phyloP scores from a whole-genome alignment of 305 asterid genomes.

The Solanum hybrid region DNA sequence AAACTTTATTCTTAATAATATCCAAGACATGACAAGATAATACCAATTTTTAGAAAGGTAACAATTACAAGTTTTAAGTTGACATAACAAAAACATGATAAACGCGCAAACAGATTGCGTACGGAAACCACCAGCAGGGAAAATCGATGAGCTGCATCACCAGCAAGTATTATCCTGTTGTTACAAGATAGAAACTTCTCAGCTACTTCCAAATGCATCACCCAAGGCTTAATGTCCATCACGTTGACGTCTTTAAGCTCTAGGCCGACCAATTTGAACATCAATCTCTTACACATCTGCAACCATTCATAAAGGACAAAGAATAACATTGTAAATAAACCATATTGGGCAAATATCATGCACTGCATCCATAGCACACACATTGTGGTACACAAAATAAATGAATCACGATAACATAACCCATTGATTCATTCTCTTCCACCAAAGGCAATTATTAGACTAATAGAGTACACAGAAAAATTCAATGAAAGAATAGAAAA shows the following conservation, averaged over 20 bases:
- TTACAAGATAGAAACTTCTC: conserved; percentile 49
- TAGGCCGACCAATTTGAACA: conserved; percentile 64
- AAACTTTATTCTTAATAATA: background rate
- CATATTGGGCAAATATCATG: background rate
- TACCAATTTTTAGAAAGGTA: background rate
- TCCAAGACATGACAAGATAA: background rate
- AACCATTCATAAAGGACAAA: background rate
- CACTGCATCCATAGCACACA: background rate
- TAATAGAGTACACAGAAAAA: background rate
- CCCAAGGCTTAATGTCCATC: conserved; percentile 88
- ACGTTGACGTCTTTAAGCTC: conserved; percentile 77
- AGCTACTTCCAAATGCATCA: conserved; percentile 96
- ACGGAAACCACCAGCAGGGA: conserved; percentile 99
- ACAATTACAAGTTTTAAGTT: background rate
- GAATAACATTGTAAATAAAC: background rate
- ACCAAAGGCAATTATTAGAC: background rate
- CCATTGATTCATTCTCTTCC: background rate
- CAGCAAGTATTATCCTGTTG: conserved; percentile 71
- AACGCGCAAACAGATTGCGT: background rate
- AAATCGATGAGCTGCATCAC: conserved; percentile 95
- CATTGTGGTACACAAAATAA: background rate
- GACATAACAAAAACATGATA: background rate
- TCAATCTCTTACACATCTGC: conserved; percentile 68
- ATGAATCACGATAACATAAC: background rate
- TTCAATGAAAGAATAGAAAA: background rate